Evolutionary conservation across 2,329 filamentous ascomycete species (phyloP).

Genomic region (Parastagonospora nodorum): DNA sequence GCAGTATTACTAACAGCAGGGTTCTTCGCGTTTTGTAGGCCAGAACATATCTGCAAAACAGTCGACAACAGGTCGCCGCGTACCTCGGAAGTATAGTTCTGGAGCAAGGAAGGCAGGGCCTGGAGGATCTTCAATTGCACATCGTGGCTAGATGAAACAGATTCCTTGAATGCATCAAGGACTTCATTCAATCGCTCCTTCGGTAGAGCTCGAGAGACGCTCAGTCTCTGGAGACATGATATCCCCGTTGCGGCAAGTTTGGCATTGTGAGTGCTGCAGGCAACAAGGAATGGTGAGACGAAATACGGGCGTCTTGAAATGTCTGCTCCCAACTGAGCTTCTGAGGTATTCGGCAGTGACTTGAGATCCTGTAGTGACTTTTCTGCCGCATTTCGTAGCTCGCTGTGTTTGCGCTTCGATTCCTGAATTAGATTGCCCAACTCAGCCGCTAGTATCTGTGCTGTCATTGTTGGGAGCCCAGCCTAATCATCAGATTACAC

Average conservation of each 20-base stretch:
- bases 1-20: conserved; percentile 94
- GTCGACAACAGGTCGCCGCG: conserved; percentile 80
- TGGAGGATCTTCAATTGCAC: conserved; percentile 96
- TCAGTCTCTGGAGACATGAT: conserved; percentile 85
- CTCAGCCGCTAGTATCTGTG: conserved; percentile 86
- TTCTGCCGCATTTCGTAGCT: conserved; percentile 89
- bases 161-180: conserved; percentile 84
- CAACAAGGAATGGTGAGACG: conserved; percentile 90
- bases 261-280: conserved; percentile 85
- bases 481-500: conserved; percentile 28
- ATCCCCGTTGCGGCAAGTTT: conserved; percentile 90
- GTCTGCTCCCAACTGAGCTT: conserved; percentile 75
- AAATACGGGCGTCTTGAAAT: conserved; percentile 81
- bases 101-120: conserved; percentile 83
- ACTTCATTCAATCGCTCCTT: conserved; percentile 81
- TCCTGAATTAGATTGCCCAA: conserved; percentile 91
- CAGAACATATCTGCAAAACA: conserved; percentile 87
- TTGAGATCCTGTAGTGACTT: conserved; percentile 92
- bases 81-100: conserved; percentile 85
- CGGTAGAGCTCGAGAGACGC: conserved; percentile 80
- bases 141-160: conserved; percentile 75
- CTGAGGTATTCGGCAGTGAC: conserved; percentile 72
- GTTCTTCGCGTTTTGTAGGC: conserved; percentile 89
- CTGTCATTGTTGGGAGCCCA: conserved; percentile 70
- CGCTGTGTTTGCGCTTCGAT: conserved; percentile 91